A percentile compares a stretch with the other conserved stretches of the same genome.
These are phyloP conservation scores for Aspergillus versicolor DNA, from an alignment of 2,329 filamentous ascomycete species.

Conservation along the genomic window DNA sequence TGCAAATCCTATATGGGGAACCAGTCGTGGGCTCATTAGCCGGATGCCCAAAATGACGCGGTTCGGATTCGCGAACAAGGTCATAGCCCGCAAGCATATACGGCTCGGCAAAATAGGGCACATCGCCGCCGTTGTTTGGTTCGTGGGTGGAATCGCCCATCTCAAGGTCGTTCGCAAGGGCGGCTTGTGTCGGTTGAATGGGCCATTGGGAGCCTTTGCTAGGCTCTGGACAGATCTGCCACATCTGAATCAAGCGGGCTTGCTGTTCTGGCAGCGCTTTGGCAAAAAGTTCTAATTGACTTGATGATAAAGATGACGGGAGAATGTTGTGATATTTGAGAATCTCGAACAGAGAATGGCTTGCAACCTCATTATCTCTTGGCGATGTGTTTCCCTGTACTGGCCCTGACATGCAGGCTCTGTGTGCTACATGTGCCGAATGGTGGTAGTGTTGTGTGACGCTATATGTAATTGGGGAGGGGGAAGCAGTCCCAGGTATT, in stretches of 20 bases:
- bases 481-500: conserved; percentile 26
- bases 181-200: not conserved
- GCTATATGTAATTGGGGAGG: conserved; percentile 63
- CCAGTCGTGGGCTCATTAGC: conserved; percentile 30
- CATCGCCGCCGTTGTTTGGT: conserved; percentile 12
- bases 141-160: conserved; percentile 42
- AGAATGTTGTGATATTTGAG: conserved; percentile 52
- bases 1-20: conserved; percentile 35
- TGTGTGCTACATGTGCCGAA: conserved; percentile 63
- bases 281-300: conserved; percentile 76
- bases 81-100: conserved; percentile 86
- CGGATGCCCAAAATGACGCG: conserved; percentile 9
- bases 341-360: conserved; percentile 52
- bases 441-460: conserved; percentile 83
- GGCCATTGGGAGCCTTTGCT: conserved; percentile 12
- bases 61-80: conserved; percentile 51
- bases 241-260: conserved; percentile 75
- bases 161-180: conserved; percentile 32
- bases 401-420: conserved; percentile 46
- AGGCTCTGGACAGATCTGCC: conserved; percentile 68
- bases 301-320: conserved; percentile 65
- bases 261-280: conserved; percentile 72
- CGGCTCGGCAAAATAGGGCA: conserved; percentile 62
- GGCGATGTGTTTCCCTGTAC: conserved; percentile 17
- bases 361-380: conserved; percentile 24